Percentiles rank a stretch among this genome's conserved stretches.
These are phyloP conservation scores for Citrus unshiu DNA, from an alignment of 345 rosid species.

Conservation along the genomic window DNA sequence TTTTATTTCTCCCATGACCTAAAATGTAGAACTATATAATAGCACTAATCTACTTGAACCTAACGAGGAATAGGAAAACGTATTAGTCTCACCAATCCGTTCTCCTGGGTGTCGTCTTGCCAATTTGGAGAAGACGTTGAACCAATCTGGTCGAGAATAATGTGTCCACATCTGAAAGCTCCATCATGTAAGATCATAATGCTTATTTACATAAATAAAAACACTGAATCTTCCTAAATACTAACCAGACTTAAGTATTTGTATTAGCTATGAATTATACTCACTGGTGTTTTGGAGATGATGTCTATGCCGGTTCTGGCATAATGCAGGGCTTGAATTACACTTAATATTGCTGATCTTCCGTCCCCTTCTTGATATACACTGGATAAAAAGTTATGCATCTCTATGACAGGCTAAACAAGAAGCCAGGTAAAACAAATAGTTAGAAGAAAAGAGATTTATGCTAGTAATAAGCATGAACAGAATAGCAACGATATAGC, in stretches of 20 bases:
- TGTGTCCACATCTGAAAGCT: slow-evolving; percentile 40
- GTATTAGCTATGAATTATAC: neutral
- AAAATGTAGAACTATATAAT: neutral
- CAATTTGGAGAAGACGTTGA: slow-evolving; percentile 40
- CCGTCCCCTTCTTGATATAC: slow-evolving; percentile 46
- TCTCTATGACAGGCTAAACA: slow-evolving; percentile 35
- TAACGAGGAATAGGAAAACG: no score
- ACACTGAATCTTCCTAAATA: neutral
- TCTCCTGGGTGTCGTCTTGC: slow-evolving; percentile 40
- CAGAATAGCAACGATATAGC: neutral
- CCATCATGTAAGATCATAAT: neutral
- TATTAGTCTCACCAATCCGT: slow-evolving; percentile 37
- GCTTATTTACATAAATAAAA: neutral
- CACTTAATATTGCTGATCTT: slow-evolving; percentile 37
- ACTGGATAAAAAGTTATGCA: slow-evolving; percentile 44
- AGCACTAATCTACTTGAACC: no score
- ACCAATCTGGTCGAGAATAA: slow-evolving; percentile 55
- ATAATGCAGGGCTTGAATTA: slow-evolving; percentile 36
- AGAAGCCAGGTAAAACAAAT: neutral
- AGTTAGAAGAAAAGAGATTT: neutral
- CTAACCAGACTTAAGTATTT: no score
- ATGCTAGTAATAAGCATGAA: neutral
- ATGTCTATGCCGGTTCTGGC: slow-evolving; percentile 40
- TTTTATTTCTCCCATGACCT: neutral
- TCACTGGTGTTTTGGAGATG: slow-evolving; percentile 42